Base-by-base conservation (phyloP, 139 green algal genomes). In the Marvania coccoides region DNA sequence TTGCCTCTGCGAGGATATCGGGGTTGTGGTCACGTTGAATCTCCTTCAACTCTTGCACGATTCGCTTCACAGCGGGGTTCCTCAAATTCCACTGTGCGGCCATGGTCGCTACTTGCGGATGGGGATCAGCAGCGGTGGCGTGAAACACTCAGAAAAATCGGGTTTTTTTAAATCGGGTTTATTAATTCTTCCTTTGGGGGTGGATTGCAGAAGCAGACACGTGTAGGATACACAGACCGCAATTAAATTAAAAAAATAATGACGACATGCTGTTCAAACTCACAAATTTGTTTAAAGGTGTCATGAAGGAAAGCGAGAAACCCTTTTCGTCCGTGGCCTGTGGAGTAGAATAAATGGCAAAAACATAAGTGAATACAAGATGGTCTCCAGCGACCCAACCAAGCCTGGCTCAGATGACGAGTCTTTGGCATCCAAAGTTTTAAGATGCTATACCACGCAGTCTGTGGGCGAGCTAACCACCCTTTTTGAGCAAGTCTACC, bases 21-120 rank as follows among this genome's bases (percentile, higher is more conserved):
- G 56, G 47, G 29, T 76, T 82, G 0, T 74, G 74, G 9, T 90
- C 76, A 15, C 71, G 39, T 38, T 88, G 73, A 42, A 96, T 70
- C 62, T 98, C 91, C 26, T 83, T 87, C 14, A 95, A 88, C 58
- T 97, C 92, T 76, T 91, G 88, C 58, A 98, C 56, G 37, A 98
- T 98, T 1, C 93, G 74, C 79, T 97, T 98, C 12, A 98, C 90
- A 1, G 83, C 84, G 3, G 89, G 84, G 53, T 94, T 96, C 5
- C 85, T 71, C 6, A 67, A 8, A 63, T 94, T 95, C 24, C 33
- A 70, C 19, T 24, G 34, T 1, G n/a, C n/a, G n/a, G n/a, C 12
- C 61, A 31, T 66, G 19, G 15, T 37, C n/a, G n/a, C n/a, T n/a
- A n/a, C n/a, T n/a, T n/a, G n/a, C n/a, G n/a, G n/a, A n/a, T n/a